Evolutionary conservation across 176 grass and related monocot genomes (phyloP), one percentile per base, ranked within the genome.

Genomic region (Alopecurus myosuroides): DNA sequence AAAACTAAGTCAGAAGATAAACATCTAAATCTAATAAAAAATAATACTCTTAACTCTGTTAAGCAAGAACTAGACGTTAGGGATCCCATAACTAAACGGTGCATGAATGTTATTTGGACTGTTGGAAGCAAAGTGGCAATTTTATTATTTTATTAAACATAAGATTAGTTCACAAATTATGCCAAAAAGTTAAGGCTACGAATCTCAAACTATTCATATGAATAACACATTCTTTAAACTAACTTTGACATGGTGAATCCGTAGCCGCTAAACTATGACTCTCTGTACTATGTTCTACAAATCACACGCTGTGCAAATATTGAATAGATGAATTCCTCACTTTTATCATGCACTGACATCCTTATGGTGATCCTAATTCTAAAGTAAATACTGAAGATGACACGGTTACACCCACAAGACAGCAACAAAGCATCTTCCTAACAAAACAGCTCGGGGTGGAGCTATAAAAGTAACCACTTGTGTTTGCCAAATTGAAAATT

Each of bases 11-110:
- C 35, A 76, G 41, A 77, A 3, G 30, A 44, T 63, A 84, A 51
- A 66, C 61, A 82, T 77, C 20, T 20, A 51, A 91, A 45, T 45
- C n/a, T n/a, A n/a, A n/a, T 80, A 86, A 79, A 40, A 73, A 74
- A 31, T 17, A 9, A 56, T 19, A 89, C 23, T 7, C 53, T 65
- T 7, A 74, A 29, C 2, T 42, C 37, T 71, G 68, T 28, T 71
- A 44, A 26, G 28, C 15, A 9, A 74, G 15, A 50, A 69, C 0
- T 74, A 20, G 14, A 48, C 2, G 34, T 20, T 31, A 19, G 42
- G 44, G 44, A 74, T 29, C 42, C 26, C 26, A 74, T 31, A 50
- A 50, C 44, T 74, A 74, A 50, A 50, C 25, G 4, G 29, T 15
- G 26, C 25, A 75, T 75, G 33, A 50, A 20, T 50, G 44, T 75